Evolutionary conservation across 345 rosid species (phyloP), one percentile per base, ranked within the genome.

Genomic region (Pistacia atlantica): DNA sequence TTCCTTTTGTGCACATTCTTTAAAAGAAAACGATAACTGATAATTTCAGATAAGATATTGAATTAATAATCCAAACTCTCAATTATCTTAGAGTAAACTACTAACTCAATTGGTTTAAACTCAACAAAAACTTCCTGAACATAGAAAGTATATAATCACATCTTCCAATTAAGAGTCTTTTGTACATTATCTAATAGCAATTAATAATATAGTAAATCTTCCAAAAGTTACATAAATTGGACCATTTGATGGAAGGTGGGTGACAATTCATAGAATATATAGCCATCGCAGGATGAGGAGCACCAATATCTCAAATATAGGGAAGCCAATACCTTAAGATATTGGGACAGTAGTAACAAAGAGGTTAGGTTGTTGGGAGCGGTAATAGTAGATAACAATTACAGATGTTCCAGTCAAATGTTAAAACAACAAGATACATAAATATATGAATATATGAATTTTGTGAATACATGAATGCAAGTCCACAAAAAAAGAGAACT

Each of bases 51-150:
- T 49, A 52, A 38, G 42, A 4, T 38, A 6, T 38, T 51, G 3
- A 11, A 49, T 49, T 68, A 13, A 51, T 28, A 51, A 25, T 68
- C 42, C 42, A 35, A 25, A 49, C 33, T 51, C 7, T 16, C 42
- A 51, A 11, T 52, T 12, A 52, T 13, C 22, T 28, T 8, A 8
- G 3, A 28, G 45, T 16, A 17, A 68, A 28, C 8, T 22, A 16
- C 42, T 31, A 68, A 67, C 22, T 46, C 11, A 67, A 49, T 51
- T 49, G 58, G 58, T 28, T 68, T 68, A 49, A 49, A 14, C 72
- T 51, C 38, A 25, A 49, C 45, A 46, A n/a, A 9, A 5, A n/a
- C 16, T 5, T 12, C 7, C 4, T 6, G 37, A 14, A 67, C 18
- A 12, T 49, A 3, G 20, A 67, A 1, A 25, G 25, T 25, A 18